Conservation (phyloP, 1,139 yeast genomes). For the Williopsis jadinii region DNA sequence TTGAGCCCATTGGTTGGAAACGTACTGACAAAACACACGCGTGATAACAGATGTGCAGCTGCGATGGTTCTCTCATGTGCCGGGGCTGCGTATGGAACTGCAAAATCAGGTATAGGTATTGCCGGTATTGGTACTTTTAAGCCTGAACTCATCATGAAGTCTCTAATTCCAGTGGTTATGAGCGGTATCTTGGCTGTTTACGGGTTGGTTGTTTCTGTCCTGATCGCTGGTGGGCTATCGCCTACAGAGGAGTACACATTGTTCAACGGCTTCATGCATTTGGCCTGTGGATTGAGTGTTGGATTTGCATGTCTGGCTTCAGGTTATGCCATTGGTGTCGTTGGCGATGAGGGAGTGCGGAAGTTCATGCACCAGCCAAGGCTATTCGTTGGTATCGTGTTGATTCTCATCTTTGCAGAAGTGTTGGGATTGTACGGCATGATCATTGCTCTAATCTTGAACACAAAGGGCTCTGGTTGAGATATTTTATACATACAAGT, state of each 20-base stretch:
- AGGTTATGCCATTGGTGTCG: conserved; percentile 98
- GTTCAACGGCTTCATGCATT: conserved; percentile 94
- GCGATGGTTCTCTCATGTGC: conserved; percentile 87
- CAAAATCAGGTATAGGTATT: conserved; percentile 97
- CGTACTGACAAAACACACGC: conserved; percentile 3
- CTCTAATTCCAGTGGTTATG: conserved; percentile 93
- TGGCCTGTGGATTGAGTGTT: conserved; percentile 91
- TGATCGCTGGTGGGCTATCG: conserved; percentile 86
- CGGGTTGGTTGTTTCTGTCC: conserved; percentile 92
- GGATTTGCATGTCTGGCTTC: conserved; percentile 96
- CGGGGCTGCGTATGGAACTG: conserved; percentile 98
- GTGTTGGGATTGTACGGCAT: conserved; percentile 95
- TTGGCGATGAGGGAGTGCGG: conserved; percentile 98
- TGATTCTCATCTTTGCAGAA: conserved; percentile 96
- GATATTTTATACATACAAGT: neutral
- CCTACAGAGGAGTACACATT: conserved; percentile 75
- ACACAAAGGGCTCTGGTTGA: conserved; percentile 75
- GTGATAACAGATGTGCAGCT: conserved; percentile 54
- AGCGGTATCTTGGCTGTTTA: conserved; percentile 96
- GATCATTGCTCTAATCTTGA: conserved; percentile 84
- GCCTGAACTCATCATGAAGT: conserved; percentile 78
- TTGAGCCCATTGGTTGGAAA: neutral
- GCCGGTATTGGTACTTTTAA: conserved; percentile 82
- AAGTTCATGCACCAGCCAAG: conserved; percentile 96
- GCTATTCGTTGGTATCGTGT: conserved; percentile 85